These are phyloP conservation scores for Perkinsus olseni DNA, from an alignment of 169 alveolate genomes.

Conservation along the genomic window DNA sequence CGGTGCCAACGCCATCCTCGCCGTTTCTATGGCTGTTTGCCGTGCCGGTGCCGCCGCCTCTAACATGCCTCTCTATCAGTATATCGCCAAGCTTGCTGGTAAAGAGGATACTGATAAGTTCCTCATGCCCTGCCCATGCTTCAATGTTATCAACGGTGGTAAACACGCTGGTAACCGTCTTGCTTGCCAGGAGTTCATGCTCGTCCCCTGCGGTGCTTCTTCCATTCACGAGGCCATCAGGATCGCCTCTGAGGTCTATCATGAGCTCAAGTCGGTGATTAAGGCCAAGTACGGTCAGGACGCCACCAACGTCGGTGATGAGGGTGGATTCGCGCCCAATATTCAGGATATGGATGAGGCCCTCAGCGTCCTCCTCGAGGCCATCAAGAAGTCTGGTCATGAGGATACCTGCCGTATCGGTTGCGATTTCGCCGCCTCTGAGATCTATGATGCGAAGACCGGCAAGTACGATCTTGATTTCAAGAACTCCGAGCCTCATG, in stretches of 20 bases:
- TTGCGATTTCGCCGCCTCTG: slow-evolving; percentile 98
- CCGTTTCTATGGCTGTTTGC: slow-evolving; percentile 89
- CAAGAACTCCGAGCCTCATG: slow-evolving; percentile 77
- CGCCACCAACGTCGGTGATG: slow-evolving; percentile 94
- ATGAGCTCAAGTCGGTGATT: slow-evolving; percentile 76
- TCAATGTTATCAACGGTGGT: slow-evolving; percentile 92
- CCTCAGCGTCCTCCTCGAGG: slow-evolving; percentile 83
- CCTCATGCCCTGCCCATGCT: slow-evolving; percentile 83
- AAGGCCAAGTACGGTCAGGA: slow-evolving; percentile 90
- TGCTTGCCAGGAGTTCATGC: slow-evolving; percentile 92
- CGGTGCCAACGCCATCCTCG: slow-evolving; percentile 95
- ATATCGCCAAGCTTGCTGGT: slow-evolving; percentile 86
- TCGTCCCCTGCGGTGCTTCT: slow-evolving; percentile 91
- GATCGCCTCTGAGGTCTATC: slow-evolving; percentile 88
- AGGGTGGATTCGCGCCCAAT: slow-evolving; percentile 98
- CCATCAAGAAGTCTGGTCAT: slow-evolving; percentile 92
- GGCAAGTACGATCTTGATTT: slow-evolving; percentile 83
- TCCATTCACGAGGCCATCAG: slow-evolving; percentile 76
- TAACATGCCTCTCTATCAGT: slow-evolving; percentile 79
- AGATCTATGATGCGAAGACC: slow-evolving; percentile 77
- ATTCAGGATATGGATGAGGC: slow-evolving; percentile 90
- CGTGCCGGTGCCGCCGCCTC: slow-evolving; percentile 96
- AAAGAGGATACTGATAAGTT: slow-evolving; percentile 76
- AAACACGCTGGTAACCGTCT: too few species aligned
- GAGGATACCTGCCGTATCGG: slow-evolving; percentile 81